phyloP scores from a whole-genome alignment of 768 basidiomycete species.

The Austroboletus eburneus region DNA sequence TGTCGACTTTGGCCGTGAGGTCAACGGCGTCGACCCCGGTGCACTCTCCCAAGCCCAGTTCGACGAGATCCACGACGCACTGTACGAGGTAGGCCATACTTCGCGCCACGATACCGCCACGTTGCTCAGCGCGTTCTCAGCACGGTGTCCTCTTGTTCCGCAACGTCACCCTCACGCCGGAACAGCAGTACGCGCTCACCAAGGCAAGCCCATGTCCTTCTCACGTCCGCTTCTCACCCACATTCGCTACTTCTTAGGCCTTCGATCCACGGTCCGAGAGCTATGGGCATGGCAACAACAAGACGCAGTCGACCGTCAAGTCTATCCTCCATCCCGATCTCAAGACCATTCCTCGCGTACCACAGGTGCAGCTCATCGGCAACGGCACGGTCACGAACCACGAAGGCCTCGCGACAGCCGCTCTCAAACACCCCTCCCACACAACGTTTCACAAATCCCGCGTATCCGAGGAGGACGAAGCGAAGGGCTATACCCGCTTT shows the following conservation, averaged over 20 bases:
- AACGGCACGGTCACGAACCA: conserved; percentile 79
- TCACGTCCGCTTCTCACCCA: no score
- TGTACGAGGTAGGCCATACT: conserved; percentile 61
- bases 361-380: conserved; percentile 90
- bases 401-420: conserved; percentile 73
- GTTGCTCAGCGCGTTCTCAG: conserved; percentile 33
- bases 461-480: conserved; percentile 71
- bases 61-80: conserved; percentile 59
- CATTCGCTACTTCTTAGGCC: no score
- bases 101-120: not conserved
- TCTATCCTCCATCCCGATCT: conserved; percentile 87
- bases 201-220: conserved; percentile 47
- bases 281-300: conserved; percentile 89
- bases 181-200: conserved; percentile 81
- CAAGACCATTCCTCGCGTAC: conserved; percentile 84
- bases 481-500: conserved; percentile 76
- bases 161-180: conserved; percentile 62
- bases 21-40: conserved; percentile 69
- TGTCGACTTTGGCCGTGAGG: conserved; percentile 69
- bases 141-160: conserved; percentile 74
- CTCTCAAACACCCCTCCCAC: conserved; percentile 83
- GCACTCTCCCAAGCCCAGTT: conserved; percentile 57
- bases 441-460: conserved; percentile 82
- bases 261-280: conserved; percentile 62
- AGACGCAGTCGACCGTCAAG: conserved; percentile 66